Evolutionary conservation across 1,284 basidiomycete species (phyloP).

Genomic region (Cystobasidium slooffiae): DNA sequence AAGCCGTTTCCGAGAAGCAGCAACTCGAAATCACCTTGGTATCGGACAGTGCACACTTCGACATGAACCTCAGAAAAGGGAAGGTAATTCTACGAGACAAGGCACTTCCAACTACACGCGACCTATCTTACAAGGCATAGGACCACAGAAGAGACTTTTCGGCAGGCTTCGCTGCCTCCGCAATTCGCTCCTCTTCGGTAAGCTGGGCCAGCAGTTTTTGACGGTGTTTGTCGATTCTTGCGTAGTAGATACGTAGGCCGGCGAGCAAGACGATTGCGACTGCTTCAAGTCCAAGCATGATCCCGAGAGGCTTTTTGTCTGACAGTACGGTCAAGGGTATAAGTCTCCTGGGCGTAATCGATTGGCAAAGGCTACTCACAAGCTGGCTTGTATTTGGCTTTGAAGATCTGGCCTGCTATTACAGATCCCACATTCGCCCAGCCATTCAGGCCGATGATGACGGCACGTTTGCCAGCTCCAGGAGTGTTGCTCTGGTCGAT

Average conservation of each 20-base stretch:
- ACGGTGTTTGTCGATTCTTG: slow-evolving; percentile 38
- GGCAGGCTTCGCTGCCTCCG: slow-evolving; percentile 26
- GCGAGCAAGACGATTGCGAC: not conserved
- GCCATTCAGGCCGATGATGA: slow-evolving; percentile 47
- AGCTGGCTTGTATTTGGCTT: not conserved
- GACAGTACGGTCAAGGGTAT: too few relatives aligned
- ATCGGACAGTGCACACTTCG: too few relatives aligned
- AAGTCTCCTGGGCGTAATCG: not conserved
- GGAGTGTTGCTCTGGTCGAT: slow-evolving; percentile 44
- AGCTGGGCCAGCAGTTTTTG: slow-evolving; percentile 36
- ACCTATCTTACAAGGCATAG: too few relatives aligned
- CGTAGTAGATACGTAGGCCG: slow-evolving; percentile 30
- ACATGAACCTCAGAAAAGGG: too few relatives aligned
- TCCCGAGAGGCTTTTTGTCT: slow-evolving; percentile 1
- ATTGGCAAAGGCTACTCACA: not conserved
- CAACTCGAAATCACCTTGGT: too few relatives aligned
- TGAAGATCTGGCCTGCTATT: slow-evolving; percentile 28
- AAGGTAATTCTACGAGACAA: too few relatives aligned
- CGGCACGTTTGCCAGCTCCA: slow-evolving; percentile 41
- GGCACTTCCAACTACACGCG: too few relatives aligned
- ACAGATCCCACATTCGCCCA: slow-evolving; percentile 45
- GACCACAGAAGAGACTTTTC: too few relatives aligned
- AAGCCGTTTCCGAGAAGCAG: too few relatives aligned
- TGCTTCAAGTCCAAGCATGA: not conserved
- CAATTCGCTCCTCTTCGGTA: slow-evolving; percentile 46